Base-by-base conservation (phyloP, 139 green algal species). In the Chlorella vulgaris region DNA sequence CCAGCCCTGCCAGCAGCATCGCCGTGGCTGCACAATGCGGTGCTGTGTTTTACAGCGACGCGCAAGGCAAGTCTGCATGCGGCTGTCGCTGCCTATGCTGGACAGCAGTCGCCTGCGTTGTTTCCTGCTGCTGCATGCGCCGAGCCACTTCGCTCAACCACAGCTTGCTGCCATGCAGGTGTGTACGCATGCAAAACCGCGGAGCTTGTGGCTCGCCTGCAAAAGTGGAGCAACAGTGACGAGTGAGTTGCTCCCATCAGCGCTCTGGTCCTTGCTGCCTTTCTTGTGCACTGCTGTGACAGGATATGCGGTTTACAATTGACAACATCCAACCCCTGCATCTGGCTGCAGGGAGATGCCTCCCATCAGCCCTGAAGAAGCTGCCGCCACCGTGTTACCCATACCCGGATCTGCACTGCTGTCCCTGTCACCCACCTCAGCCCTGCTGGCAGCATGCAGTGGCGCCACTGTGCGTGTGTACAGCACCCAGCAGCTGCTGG, bases 171-270 rank as follows among this genome's bases (percentile, higher is more conserved):
- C 68, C 13, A 29, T 67, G 70, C 73, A 86, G 82, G 74, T 4
- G 65, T 83, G 5, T 86, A 84, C 31, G 69, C 66, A 3, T 74
- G 58, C 18, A 68, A 51, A 6, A 84, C 76, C 21, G 22, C 47
- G 22, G 76, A 73, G 5, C 43, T 86, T 76, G 61, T 86, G 50
- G 35, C 47, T 0, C 74, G 31, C 0, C 65, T 85, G n/a, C 82
- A 85, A 7, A 85, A 85, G 33, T 78, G 82, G 66, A 78, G 70
- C 55, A 65, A 65, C 73, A 71, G 67, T 21, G 82, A 86, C 10
- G 76, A 78, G 82, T 86, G 69, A 85, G 82, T 40, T 58, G 47
- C 47, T 24, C 13, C 47, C 47, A 58, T 15, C 10, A 58, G 13
- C 47, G 26, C 2, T 10, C 60, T 29, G 35, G 15, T 38, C 18